These are phyloP conservation scores for Aspergillus clavatus DNA, from an alignment of 2,329 filamentous ascomycete genomes.

Conservation along the genomic window DNA sequence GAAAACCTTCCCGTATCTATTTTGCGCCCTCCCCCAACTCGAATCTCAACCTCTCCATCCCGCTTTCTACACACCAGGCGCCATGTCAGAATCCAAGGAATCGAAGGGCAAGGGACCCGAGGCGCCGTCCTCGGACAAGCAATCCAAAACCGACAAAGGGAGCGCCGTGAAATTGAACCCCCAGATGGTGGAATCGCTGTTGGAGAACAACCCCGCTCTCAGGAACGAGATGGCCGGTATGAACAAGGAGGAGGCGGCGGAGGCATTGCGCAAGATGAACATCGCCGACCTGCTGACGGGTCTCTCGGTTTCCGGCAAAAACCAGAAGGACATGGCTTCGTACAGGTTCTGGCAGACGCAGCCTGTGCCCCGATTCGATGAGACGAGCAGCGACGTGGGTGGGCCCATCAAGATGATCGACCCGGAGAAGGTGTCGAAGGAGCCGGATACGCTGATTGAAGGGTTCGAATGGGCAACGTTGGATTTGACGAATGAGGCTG, in stretches of 20 bases:
- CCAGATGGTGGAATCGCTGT: slow-evolving; percentile 36
- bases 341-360: slow-evolving; percentile 99
- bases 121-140: slow-evolving; percentile 15
- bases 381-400: slow-evolving; percentile 57
- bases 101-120: slow-evolving; percentile 31
- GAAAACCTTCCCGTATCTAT: slow-evolving; percentile 19
- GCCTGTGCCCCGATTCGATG: slow-evolving; percentile 76
- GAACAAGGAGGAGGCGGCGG: slow-evolving; percentile 54
- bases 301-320: slow-evolving; percentile 71
- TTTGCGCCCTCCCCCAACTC: slow-evolving; percentile 10
- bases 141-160: slow-evolving; percentile 22
- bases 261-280: slow-evolving; percentile 48
- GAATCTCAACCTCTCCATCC: slow-evolving; percentile 10
- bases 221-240: slow-evolving; percentile 69
- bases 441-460: slow-evolving; percentile 67
- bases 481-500: slow-evolving; percentile 71
- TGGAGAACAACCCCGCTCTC: slow-evolving; percentile 57
- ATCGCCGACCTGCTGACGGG: slow-evolving; percentile 47
- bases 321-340: slow-evolving; percentile 89
- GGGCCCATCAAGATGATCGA: slow-evolving; percentile 80
- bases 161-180: slow-evolving; percentile 28
- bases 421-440: slow-evolving; percentile 71
- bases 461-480: slow-evolving; percentile 95
- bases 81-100: slow-evolving; percentile 34
- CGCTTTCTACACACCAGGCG: slow-evolving; percentile 8